A percentile compares a stretch with the other conserved stretches of the same genome.
phyloP scores from a whole-genome alignment of 495 filamentous ascomycete genomes.

The Pyrenopolyporus hunteri region DNA sequence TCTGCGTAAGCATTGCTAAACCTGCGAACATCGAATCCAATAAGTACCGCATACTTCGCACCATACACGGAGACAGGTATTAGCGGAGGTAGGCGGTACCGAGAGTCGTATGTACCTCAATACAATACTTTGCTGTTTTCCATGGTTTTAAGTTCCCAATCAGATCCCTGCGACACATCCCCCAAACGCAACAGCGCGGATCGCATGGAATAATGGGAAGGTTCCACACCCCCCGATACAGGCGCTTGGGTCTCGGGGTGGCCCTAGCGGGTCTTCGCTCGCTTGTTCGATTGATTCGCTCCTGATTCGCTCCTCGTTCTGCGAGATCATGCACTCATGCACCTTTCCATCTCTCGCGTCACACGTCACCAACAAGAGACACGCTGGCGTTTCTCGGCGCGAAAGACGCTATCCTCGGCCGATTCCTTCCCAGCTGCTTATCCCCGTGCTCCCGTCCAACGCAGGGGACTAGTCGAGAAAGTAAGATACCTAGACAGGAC shows the following conservation, averaged over 20 bases:
- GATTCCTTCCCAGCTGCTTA: slow-evolving; percentile 1
- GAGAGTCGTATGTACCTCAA: too few species aligned
- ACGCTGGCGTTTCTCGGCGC: slow-evolving; percentile 19
- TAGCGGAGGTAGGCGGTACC: too few species aligned
- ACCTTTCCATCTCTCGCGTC: slow-evolving; percentile 11
- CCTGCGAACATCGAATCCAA: too few species aligned
- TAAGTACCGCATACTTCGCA: not conserved
- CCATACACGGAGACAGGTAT: not conserved
- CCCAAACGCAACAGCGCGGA: slow-evolving; percentile 33
- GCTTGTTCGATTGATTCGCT: slow-evolving; percentile 16
- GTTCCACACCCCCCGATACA: slow-evolving; percentile 29
- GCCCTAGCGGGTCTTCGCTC: slow-evolving; percentile 13
- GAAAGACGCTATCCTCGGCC: slow-evolving; percentile 25
- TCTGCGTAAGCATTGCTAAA: too few species aligned
- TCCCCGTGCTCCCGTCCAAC: not conserved
- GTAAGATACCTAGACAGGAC: not conserved
- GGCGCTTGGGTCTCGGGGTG: slow-evolving; percentile 27
- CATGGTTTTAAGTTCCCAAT: not conserved
- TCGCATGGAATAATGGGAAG: slow-evolving; percentile 4
- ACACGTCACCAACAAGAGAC: slow-evolving; percentile 36
- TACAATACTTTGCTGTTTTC: too few species aligned
- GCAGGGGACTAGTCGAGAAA: not conserved
- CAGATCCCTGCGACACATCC: slow-evolving; percentile 38
- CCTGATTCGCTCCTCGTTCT: not conserved
- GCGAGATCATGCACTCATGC: not conserved